A percentile compares a stretch with the other conserved stretches of the same genome.
phyloP scores from a whole-genome alignment of 192 early-diverging fungal species.

The Coemansia sp. region DNA sequence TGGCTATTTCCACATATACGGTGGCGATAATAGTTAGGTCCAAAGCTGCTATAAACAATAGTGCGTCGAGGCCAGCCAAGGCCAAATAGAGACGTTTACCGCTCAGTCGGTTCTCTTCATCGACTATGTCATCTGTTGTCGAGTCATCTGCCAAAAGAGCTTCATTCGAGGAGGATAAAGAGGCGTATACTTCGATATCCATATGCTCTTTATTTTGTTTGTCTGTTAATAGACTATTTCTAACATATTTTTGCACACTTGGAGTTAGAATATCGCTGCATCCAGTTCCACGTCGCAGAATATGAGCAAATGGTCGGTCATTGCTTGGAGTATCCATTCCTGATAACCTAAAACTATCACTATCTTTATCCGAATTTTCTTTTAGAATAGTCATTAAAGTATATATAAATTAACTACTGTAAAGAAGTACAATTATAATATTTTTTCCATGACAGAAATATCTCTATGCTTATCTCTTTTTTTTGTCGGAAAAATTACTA shows the following conservation, averaged over 20 bases:
- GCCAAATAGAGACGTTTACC: constrained; percentile 45
- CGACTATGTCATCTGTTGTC: neutral
- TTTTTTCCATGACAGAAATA: neutral
- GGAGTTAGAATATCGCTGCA: neutral
- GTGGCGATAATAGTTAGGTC: constrained; percentile 89
- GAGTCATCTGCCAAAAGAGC: neutral
- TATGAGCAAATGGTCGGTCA: constrained; percentile 4
- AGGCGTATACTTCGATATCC: constrained; percentile 5
- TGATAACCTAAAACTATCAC: neutral
- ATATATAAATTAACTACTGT: constrained; percentile 4
- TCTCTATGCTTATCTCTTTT: neutral
- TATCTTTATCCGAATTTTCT: neutral
- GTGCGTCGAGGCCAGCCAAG: constrained; percentile 59
- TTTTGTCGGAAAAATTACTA: neutral
- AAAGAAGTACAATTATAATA: constrained; percentile 6
- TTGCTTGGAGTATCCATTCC: neutral
- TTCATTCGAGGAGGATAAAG: neutral
- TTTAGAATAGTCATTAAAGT: neutral
- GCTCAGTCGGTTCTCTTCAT: neutral
- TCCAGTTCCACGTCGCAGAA: constrained; percentile 7
- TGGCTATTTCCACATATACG: constrained; percentile 72
- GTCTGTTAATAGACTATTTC: neutral
- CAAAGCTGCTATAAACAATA: constrained; percentile 76
- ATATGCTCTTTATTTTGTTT: neutral
- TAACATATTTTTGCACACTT: neutral